Evolutionary conservation across 371 early-diverging fungal species (phyloP), one percentile per base, ranked within the genome.

Genomic region (Apophysomyces elegans): DNA sequence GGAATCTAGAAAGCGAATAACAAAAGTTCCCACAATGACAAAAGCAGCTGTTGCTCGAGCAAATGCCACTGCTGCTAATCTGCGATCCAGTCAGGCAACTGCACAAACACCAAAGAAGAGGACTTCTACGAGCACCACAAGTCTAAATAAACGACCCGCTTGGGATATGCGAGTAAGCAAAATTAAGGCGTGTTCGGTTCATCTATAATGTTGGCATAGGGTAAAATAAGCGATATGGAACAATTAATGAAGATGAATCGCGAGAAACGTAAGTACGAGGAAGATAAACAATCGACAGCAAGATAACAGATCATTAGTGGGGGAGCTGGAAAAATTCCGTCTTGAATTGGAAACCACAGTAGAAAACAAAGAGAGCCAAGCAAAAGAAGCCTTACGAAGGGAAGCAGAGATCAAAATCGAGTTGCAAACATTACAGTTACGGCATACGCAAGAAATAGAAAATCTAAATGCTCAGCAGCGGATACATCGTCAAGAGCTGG

Each of bases 91-190:
- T 7, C 21, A 50, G 11, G 16, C 54, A n/a, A 50, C n/a, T 21
- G 7, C 54, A 21, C 16, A 50, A 11, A 4, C n/a, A 0, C 54
- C 54, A 50, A 50, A 50, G 21, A 50, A 21, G 21, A 50, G 21
- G 21, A 50, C 0, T 11, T 62, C 58, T 44, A 50, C 21, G 54
- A 26, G 21, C 11, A 8, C 21, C 2, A 21, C 62, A 45, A 60
- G 50, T 8, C 32, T 70, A 11, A 76, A 76, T 45, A 68, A 75
- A 60, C 69, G 76, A 56, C 74, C 77, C 12, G 56, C 72, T n/a
- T 80, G 80, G 80, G 77, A 80, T 65, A 65, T 77, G 38, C 64
- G 80, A 58, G 80, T 80, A 79, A 61, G 58, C 8, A 39, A 47
- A 21, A 9, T n/a, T 18, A 45, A 37, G 45, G 5, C 26, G 56